Conservation (phyloP, 1,139 yeast genomes). For the Taphrina pruni region DNA sequence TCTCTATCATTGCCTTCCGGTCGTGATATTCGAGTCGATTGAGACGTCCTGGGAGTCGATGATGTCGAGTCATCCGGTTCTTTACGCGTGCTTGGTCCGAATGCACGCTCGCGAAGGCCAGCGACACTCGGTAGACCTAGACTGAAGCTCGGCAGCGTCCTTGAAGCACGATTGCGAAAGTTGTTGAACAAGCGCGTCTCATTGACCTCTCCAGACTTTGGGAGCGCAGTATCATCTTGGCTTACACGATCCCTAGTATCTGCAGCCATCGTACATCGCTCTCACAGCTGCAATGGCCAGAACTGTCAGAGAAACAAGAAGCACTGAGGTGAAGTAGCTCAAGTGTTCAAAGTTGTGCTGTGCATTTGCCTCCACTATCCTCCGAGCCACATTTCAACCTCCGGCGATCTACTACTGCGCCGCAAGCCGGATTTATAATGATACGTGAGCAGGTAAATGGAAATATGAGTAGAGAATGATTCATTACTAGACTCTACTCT, state of each 20-base stretch:
- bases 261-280: constrained; percentile 3
- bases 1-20: neutral
- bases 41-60: neutral
- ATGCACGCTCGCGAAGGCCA: constrained; percentile 5
- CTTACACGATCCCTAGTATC: neutral
- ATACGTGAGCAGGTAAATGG: no score
- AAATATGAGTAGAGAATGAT: no score
- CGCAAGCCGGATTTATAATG: no score
- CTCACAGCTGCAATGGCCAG: neutral
- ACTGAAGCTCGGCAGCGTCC: constrained; percentile 12
- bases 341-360: neutral
- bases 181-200: constrained; percentile 2
- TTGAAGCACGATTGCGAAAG: constrained; percentile 18
- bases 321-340: no score
- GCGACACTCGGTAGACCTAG: constrained; percentile 10
- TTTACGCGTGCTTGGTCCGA: constrained; percentile 12
- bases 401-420: neutral
- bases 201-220: neutral
- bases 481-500: no score
- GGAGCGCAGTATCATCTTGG: constrained; percentile 10
- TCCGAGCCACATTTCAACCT: neutral
- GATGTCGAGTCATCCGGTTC: neutral
- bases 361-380: neutral
- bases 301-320: no score
- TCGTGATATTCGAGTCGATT: neutral